Evolutionary conservation across 176 grass and related monocot genomes (phyloP), one percentile per base, ranked within the genome.

Genomic region (Coix lacrymajobi): DNA sequence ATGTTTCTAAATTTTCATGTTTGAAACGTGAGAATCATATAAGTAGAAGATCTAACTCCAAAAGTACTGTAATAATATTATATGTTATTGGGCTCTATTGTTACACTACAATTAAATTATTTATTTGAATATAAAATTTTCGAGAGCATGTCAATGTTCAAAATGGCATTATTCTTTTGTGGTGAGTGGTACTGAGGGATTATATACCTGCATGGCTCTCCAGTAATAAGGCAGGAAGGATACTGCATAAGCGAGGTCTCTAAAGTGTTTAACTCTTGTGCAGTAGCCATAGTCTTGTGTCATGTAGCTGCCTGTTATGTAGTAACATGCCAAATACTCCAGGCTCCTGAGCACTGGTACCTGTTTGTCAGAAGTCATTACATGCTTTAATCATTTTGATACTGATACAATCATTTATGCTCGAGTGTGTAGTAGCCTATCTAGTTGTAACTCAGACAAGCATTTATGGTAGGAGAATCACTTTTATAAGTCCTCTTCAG

Each of bases 181-280:
- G 16, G 52, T 11, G 54, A 58, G n/a, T 58, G 22, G n/a, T 25
- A 67, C 65, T 30, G 24, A 71, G 7, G 68, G 39, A 44, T 41
- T 75, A 19, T 73, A 71, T 71, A 98, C 92, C 96, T 98, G 96
- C 93, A 99, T 99, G 43, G 93, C 96, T 89, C 93, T 96, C 93
- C 93, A 99, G 78, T 99, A 99, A 80, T 99, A 99, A 6, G 96
- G 96, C 34, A 99, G 83, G 81, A 99, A 96, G 79, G 96, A 99
- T 75, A 99, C 89, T 62, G 96, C 89, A 90, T 96, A 99, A 61
- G 96, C 85, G 70, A 99, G 83, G 29, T 99, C 96, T 66, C 89
- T 90, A 88, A 92, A 99, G 75, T 99, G 87, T 56, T 99, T 96
- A 45, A 89, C 87, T 85, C 96, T 90, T 82, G 90, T 96, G 91